Conservation (phyloP, 495 filamentous ascomycete genomes). For the Mytilinidion resinicola region DNA sequence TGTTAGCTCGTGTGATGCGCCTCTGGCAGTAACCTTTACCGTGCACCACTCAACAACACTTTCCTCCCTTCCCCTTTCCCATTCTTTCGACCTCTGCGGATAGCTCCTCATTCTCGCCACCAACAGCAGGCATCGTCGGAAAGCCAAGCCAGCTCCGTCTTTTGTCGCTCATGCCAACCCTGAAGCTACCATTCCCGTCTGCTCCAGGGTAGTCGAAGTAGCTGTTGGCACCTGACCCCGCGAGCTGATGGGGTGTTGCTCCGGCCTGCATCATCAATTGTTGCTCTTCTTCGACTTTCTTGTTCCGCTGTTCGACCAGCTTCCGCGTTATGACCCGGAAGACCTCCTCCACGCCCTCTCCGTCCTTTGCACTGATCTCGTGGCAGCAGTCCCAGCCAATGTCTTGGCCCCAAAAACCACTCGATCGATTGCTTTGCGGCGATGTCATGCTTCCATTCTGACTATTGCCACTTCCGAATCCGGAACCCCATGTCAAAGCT, state of each 20-base stretch:
- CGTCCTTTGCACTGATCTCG: constrained; percentile 89
- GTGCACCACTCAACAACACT: constrained; percentile 42
- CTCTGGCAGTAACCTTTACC: too few relatives aligned
- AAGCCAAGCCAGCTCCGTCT: constrained; percentile 58
- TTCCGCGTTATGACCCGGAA: constrained; percentile 92
- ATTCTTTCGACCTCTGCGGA: constrained; percentile 29
- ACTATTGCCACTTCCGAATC: not conserved
- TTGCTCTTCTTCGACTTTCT: constrained; percentile 51
- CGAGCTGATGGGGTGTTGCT: constrained; percentile 36
- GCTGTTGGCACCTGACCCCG: constrained; percentile 28
- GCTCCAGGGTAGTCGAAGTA: constrained; percentile 34
- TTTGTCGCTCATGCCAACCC: constrained; percentile 51
- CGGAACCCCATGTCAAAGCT: constrained; percentile 12
- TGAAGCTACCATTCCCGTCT: constrained; percentile 48
- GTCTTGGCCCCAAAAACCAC: constrained; percentile 86
- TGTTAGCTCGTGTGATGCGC: too few relatives aligned
- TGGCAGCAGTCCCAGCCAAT: constrained; percentile 95
- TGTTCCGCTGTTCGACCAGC: constrained; percentile 83
- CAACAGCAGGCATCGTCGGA: constrained; percentile 45
- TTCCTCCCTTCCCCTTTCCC: constrained; percentile 37
- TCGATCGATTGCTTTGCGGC: constrained; percentile 69
- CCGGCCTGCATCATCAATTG: constrained; percentile 14
- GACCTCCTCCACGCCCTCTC: constrained; percentile 95
- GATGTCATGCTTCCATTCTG: constrained; percentile 38
- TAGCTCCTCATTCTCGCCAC: constrained; percentile 32